A percentile compares a stretch with the other conserved stretches of the same genome.
These are phyloP conservation scores for Coniella lustricola DNA, from an alignment of 2,329 filamentous ascomycete genomes.

Conservation along the genomic window DNA sequence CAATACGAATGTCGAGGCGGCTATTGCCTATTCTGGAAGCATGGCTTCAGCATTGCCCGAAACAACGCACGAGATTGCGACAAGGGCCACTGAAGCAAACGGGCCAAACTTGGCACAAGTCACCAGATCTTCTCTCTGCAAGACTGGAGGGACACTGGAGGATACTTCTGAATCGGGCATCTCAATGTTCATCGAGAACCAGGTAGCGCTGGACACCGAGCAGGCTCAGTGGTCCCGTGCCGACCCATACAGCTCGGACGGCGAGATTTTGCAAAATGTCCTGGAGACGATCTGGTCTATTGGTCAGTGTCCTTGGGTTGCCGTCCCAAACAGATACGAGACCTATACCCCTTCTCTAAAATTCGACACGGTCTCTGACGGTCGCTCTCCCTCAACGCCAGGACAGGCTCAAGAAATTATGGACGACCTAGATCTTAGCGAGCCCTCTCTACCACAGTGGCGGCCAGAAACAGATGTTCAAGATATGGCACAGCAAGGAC, in stretches of 20 bases:
- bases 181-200: too few relatives aligned
- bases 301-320: neutral
- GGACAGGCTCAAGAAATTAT: neutral
- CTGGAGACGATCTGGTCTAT: constrained; percentile 1
- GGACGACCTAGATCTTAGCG: too few relatives aligned
- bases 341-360: neutral
- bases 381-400: too few relatives aligned
- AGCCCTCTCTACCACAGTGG: too few relatives aligned
- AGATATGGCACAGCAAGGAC: too few relatives aligned
- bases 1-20: neutral
- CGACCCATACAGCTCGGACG: neutral
- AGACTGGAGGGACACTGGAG: neutral
- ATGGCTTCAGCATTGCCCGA: too few relatives aligned
- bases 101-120: neutral
- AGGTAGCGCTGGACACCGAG: neutral
- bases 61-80: neutral
- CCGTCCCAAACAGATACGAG: neutral
- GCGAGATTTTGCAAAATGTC: neutral
- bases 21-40: too few relatives aligned
- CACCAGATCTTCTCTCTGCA: neutral
- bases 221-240: neutral
- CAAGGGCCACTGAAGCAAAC: neutral
- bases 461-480: too few relatives aligned
- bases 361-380: too few relatives aligned
- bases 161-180: too few relatives aligned